Evolutionary conservation across 2,329 filamentous ascomycete genomes (phyloP).

Genomic region (Diaporthe vaccinii): DNA sequence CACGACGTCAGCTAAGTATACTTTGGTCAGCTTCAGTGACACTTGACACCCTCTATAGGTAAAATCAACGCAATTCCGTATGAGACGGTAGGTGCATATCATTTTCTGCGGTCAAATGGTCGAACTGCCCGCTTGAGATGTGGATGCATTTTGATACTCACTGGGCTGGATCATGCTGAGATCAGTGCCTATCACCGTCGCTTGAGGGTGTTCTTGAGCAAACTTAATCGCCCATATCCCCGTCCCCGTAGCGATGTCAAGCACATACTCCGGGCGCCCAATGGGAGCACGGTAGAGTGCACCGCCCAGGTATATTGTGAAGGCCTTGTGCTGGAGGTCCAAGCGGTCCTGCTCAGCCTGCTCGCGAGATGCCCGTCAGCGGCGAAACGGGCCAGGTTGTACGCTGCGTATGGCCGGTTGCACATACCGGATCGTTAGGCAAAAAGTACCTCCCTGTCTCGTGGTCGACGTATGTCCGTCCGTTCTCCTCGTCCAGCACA

Average conservation of each 20-base stretch:
- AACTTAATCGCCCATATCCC: slow-evolving; percentile 40
- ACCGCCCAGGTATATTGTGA: slow-evolving; percentile 20
- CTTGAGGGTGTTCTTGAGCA: slow-evolving; percentile 31
- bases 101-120: background rate
- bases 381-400: background rate
- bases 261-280: slow-evolving; percentile 6
- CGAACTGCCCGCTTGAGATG: no score
- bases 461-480: slow-evolving; percentile 11
- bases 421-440: slow-evolving; percentile 32
- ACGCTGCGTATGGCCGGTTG: accelerated
- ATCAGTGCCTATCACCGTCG: slow-evolving; percentile 38
- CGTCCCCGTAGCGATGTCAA: slow-evolving; percentile 37
- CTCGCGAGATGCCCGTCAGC: background rate
- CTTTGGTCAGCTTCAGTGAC: background rate
- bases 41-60: background rate
- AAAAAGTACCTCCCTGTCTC: slow-evolving; percentile 24
- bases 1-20: background rate
- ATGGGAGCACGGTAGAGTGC: slow-evolving; percentile 35
- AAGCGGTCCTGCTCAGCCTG: slow-evolving; percentile 33
- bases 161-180: slow-evolving; percentile 39
- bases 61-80: background rate
- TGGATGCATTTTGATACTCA: background rate
- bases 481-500: slow-evolving; percentile 21
- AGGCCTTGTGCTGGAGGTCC: slow-evolving; percentile 37
- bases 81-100: no score